Conservation (phyloP, 106 monocot species). For the Triglochin maritima region DNA sequence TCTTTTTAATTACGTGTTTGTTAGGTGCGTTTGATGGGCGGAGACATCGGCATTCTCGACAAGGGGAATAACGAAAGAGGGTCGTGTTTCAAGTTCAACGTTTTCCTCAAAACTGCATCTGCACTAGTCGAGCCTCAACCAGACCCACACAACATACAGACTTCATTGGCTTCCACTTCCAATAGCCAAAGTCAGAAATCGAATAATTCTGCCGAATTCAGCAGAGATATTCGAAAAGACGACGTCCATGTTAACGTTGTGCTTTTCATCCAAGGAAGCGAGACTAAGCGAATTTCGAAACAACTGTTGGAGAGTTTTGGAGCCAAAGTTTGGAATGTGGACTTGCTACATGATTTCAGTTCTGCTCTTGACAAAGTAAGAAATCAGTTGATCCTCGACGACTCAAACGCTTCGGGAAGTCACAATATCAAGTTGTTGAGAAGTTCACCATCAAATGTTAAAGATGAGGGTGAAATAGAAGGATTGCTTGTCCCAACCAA, state of each 20-base stretch:
- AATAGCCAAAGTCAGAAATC: too few species aligned
- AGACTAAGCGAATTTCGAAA: constrained; percentile 44
- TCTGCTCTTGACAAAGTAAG: constrained; percentile 29
- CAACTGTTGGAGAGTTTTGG: constrained; percentile 60
- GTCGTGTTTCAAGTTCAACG: constrained; percentile 81
- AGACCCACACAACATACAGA: background rate
- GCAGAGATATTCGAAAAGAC: constrained; percentile 11
- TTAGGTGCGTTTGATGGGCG: constrained; percentile 88
- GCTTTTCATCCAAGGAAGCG: constrained; percentile 32
- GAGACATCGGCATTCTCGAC: constrained; percentile 69
- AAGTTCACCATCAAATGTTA: constrained; percentile 2
- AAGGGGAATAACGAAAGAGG: constrained; percentile 57
- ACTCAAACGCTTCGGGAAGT: background rate
- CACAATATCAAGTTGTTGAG: background rate
- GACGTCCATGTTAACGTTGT: constrained; percentile 13
- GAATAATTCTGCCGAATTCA: background rate
- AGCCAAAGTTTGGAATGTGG: constrained; percentile 30
- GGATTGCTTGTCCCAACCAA: background rate
- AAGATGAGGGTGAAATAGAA: constrained; percentile 5
- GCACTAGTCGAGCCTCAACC: background rate
- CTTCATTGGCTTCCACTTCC: background rate
- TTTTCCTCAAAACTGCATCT: constrained; percentile 37
- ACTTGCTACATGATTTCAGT: constrained; percentile 24
- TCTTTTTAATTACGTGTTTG: background rate
- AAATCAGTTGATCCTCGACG: background rate